Evolutionary conservation across 1,139 yeast genomes (phyloP).

Genomic region (Yamadazyma friedrichii): DNA sequence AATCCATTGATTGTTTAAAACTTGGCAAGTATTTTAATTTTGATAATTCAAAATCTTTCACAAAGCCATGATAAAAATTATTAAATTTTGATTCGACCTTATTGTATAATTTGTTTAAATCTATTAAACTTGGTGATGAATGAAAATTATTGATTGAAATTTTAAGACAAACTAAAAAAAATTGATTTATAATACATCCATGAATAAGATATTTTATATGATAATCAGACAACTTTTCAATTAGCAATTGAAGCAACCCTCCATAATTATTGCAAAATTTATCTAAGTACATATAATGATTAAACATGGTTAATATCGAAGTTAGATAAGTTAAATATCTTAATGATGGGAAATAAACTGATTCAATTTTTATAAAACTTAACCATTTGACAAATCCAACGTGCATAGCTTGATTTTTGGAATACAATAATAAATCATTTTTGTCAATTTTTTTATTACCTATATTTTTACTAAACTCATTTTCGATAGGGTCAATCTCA

Average conservation of each 20-base stretch:
- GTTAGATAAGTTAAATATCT: conserved; percentile 30
- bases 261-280: conserved; percentile 13
- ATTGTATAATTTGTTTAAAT: conserved; percentile 12
- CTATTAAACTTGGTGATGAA: conserved; percentile 5
- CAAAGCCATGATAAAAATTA: conserved; percentile 11
- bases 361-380: conserved; percentile 30
- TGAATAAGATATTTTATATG: conserved; percentile 22
- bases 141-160: conserved; percentile 9
- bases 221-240: conserved; percentile 12
- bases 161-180: conserved; percentile 24
- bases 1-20: conserved; percentile 10
- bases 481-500: neutral
- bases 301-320: conserved; percentile 24
- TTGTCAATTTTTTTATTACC: neutral
- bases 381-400: conserved; percentile 29
- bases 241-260: conserved; percentile 15
- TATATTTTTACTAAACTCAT: neutral
- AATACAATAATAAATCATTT: conserved; percentile 9
- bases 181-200: conserved; percentile 22
- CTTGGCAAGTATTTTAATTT: conserved; percentile 9
- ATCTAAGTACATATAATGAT: conserved; percentile 25
- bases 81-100: conserved; percentile 10
- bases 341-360: conserved; percentile 32
- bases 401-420: conserved; percentile 22
- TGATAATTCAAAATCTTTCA: conserved; percentile 10